These are phyloP conservation scores for Suhomyces prunicola DNA, from an alignment of 805 yeast species.

Conservation along the genomic window DNA sequence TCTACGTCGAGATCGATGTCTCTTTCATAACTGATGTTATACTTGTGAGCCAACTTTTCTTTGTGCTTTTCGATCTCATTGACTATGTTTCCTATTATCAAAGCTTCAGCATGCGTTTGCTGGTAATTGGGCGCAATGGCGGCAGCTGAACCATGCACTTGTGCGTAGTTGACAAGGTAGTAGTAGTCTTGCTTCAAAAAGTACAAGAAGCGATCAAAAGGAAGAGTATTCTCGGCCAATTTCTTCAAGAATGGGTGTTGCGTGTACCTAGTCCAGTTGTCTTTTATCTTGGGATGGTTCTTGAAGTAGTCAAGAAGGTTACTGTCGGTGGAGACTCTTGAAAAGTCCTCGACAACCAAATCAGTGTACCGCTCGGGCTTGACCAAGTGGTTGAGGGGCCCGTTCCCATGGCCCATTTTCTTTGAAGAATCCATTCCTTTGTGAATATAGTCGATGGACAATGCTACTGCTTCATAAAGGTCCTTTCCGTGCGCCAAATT, in stretches of 20 bases:
- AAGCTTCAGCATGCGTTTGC: constrained; percentile 48
- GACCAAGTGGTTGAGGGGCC: constrained; percentile 72
- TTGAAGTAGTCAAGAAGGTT: constrained; percentile 44
- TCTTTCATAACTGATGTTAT: constrained; percentile 39
- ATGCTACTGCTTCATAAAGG: constrained; percentile 48
- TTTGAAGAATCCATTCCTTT: constrained; percentile 51
- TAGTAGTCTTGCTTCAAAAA: constrained; percentile 64
- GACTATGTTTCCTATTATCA: constrained; percentile 49
- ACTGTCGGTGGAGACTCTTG: neutral
- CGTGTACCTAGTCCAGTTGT: constrained; percentile 56
- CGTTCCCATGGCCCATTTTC: constrained; percentile 51
- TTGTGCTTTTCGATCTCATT: constrained; percentile 57
- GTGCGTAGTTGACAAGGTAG: constrained; percentile 66
- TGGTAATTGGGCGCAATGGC: constrained; percentile 56
- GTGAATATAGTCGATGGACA: constrained; percentile 64
- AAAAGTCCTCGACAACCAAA: constrained; percentile 6
- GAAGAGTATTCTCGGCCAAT: constrained; percentile 51
- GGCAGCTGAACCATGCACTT: constrained; percentile 61
- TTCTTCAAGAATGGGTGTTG: constrained; percentile 59
- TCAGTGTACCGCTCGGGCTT: constrained; percentile 19
- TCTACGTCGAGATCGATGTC: constrained; percentile 39
- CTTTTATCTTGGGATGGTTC: constrained; percentile 52
- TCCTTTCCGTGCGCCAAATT: constrained; percentile 57
- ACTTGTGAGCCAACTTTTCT: constrained; percentile 39
- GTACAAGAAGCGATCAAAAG: constrained; percentile 48